Evolutionary conservation across 345 rosid genomes (phyloP).

Genomic region (Mangifera indica): DNA sequence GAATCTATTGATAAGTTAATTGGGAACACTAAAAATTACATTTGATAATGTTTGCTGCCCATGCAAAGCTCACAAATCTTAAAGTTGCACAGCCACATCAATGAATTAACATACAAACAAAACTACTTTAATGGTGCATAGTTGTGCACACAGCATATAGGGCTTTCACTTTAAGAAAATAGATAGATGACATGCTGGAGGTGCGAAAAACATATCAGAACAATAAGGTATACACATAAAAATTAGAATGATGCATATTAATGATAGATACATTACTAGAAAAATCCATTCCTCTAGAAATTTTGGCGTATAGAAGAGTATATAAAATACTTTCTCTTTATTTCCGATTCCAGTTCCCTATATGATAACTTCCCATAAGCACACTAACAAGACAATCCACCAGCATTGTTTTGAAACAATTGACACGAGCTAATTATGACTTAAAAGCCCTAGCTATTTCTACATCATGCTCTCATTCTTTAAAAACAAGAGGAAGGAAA

Average conservation of each 20-base stretch:
- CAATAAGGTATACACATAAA: neutral
- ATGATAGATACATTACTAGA: too few species aligned
- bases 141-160: too few species aligned
- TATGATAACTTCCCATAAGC: neutral
- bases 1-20: too few species aligned
- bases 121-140: neutral
- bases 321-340: neutral
- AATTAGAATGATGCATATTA: neutral
- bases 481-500: too few species aligned
- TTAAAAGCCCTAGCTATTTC: neutral
- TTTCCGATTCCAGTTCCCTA: neutral
- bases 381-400: neutral
- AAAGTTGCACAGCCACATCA: neutral
- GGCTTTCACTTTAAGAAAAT: neutral
- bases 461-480: too few species aligned
- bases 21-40: too few species aligned
- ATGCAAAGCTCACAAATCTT: slow-evolving; percentile 9
- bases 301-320: neutral
- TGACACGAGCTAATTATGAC: neutral
- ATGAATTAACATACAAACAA: neutral
- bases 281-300: neutral
- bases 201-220: too few species aligned
- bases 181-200: neutral
- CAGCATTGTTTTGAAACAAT: neutral
- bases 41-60: neutral